Percentiles rank a stretch among this genome's conserved stretches.
These are phyloP conservation scores for Rhodofomes roseus DNA, from an alignment of 1,284 basidiomycete genomes.

Conservation along the genomic window DNA sequence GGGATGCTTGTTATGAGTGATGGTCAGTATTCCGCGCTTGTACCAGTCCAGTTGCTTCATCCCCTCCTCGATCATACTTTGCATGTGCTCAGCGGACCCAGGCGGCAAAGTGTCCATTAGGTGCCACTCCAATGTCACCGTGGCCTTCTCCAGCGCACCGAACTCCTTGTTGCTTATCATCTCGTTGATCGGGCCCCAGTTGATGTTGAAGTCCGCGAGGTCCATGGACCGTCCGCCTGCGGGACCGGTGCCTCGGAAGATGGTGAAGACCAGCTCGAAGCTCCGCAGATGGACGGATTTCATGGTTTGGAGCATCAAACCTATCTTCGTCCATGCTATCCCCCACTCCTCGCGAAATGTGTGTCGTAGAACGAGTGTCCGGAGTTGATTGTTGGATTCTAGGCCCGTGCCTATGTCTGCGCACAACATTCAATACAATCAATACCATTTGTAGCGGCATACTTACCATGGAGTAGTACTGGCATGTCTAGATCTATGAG, in stretches of 20 bases:
- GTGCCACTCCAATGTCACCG: neutral
- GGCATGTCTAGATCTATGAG: neutral
- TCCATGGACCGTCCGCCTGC: neutral
- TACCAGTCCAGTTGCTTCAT: neutral
- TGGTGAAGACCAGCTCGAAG: neutral
- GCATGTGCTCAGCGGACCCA: neutral
- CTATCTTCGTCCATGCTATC: neutral
- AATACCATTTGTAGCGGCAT: neutral
- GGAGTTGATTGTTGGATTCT: neutral
- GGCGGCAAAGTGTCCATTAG: neutral
- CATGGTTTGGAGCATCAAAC: neutral
- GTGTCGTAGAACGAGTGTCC: neutral
- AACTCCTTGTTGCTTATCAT: neutral
- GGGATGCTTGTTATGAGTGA: neutral
- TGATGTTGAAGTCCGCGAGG: neutral
- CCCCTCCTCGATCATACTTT: neutral
- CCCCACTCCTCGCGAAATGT: neutral
- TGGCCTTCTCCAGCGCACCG: neutral
- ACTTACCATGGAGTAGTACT: neutral
- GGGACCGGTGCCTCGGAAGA: neutral
- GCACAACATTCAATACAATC: neutral
- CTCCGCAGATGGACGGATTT: neutral
- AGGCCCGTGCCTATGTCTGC: neutral
- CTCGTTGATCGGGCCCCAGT: neutral
- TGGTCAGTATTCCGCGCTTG: neutral